These are phyloP conservation scores for Hypericum androsaemum DNA, from an alignment of 345 rosid genomes.

Conservation along the genomic window DNA sequence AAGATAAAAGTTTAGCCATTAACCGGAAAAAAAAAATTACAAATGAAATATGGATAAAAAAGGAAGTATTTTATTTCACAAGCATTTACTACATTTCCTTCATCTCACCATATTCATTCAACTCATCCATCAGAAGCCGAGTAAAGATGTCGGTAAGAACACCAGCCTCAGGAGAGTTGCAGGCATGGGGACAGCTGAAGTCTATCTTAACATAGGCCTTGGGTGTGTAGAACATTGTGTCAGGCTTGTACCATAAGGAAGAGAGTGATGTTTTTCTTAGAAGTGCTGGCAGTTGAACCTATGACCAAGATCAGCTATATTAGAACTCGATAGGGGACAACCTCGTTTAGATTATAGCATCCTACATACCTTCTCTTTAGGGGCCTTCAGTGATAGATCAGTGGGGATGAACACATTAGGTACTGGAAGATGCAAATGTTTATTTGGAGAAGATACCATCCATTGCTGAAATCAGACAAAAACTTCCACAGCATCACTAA, in stretches of 20 bases:
- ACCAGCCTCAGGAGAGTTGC: slow-evolving; percentile 68
- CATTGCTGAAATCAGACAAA: slow-evolving; percentile 51
- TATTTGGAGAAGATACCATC: slow-evolving; percentile 57
- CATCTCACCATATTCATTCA: slow-evolving; percentile 85
- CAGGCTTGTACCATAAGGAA: slow-evolving; percentile 80
- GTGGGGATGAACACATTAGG: slow-evolving; percentile 74
- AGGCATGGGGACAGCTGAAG: slow-evolving; percentile 70
- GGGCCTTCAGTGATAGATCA: slow-evolving; percentile 60
- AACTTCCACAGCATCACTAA: slow-evolving; percentile 3
- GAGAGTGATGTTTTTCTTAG: slow-evolving; percentile 56
- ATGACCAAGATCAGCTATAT: slow-evolving; percentile 23
- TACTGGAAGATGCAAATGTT: slow-evolving; percentile 58
- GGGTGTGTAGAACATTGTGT: slow-evolving; percentile 63
- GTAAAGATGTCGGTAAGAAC: slow-evolving; percentile 66
- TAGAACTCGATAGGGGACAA: slow-evolving; percentile 3
- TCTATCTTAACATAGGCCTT: slow-evolving; percentile 75
- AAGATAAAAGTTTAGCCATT: neutral
- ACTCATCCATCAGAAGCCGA: slow-evolving; percentile 67
- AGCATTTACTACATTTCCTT: neutral
- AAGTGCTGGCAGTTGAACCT: slow-evolving; percentile 54
- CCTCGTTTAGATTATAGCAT: no score
- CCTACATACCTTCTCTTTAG: slow-evolving; percentile 48
- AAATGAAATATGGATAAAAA: neutral
- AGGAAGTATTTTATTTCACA: neutral
- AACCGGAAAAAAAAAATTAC: neutral